Conservation (phyloP, 129 eudicot species). For the Pulicaria dysenterica region DNA sequence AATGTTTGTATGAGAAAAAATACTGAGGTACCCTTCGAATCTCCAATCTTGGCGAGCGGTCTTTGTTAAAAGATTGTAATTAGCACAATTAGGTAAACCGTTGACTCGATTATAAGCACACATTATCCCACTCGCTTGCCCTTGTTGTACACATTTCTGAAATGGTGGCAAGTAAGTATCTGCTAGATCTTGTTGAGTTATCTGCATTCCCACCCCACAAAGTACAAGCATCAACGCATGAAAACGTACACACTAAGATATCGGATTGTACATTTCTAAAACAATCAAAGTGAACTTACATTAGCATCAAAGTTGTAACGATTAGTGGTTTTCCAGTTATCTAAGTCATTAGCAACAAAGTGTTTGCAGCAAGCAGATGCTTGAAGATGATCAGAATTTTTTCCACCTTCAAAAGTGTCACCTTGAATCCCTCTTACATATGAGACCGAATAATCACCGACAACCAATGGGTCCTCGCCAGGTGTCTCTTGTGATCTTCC, state of each 20-base stretch:
- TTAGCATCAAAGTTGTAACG: slow-evolving; percentile 66
- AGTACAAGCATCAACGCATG: slow-evolving; percentile 19
- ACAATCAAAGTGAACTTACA: slow-evolving; percentile 39
- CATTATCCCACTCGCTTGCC: slow-evolving; percentile 70
- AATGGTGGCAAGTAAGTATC: slow-evolving; percentile 81
- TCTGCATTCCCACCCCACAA: slow-evolving; percentile 36
- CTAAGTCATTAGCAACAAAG: slow-evolving; percentile 75
- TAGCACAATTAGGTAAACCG: slow-evolving; percentile 87
- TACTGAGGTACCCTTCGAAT: slow-evolving; percentile 41
- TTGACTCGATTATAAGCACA: slow-evolving; percentile 88
- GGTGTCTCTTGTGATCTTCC: slow-evolving; percentile 89
- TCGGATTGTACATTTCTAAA: neutral
- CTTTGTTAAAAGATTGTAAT: slow-evolving; percentile 70
- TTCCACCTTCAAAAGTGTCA: slow-evolving; percentile 57
- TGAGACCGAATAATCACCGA: slow-evolving; percentile 60
- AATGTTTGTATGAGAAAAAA: neutral
- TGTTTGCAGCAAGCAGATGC: slow-evolving; percentile 86
- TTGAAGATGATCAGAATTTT: slow-evolving; percentile 46
- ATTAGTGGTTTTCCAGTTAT: slow-evolving; percentile 54
- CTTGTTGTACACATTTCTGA: slow-evolving; percentile 66
- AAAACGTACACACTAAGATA: too few relatives aligned
- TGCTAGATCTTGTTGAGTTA: slow-evolving; percentile 71
- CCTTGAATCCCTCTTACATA: slow-evolving; percentile 82
- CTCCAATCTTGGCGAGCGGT: slow-evolving; percentile 58
- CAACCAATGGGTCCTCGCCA: slow-evolving; percentile 68